Evolutionary conservation across 2,329 filamentous ascomycete genomes (phyloP).

Genomic region (Aspergillus sp.): DNA sequence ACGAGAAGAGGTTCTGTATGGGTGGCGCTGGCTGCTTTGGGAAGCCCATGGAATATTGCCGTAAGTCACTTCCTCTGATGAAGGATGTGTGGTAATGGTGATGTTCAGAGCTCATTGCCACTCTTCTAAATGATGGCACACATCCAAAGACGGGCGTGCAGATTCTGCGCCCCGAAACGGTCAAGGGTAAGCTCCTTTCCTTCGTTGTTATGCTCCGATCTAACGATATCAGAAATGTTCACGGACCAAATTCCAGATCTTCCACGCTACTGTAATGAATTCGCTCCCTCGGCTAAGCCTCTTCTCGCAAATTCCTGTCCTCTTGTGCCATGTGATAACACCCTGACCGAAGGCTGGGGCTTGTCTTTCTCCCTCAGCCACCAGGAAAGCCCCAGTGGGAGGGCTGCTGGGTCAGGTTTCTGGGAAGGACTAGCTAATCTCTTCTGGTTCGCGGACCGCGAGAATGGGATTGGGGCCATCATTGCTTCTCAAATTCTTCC

Average conservation of each 20-base stretch:
- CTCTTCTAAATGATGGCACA: slow-evolving; percentile 60
- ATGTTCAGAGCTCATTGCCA: slow-evolving; percentile 51
- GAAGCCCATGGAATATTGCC: slow-evolving; percentile 58
- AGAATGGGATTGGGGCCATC: slow-evolving; percentile 55
- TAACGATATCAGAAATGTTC: slow-evolving; percentile 49
- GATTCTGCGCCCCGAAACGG: slow-evolving; percentile 50
- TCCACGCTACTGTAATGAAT: slow-evolving; percentile 52
- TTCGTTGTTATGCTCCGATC: neutral
- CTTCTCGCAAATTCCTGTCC: slow-evolving; percentile 48
- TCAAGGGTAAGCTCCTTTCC: slow-evolving; percentile 36
- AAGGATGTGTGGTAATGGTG: neutral
- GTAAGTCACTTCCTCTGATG: slow-evolving; percentile 36
- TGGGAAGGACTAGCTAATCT: slow-evolving; percentile 58
- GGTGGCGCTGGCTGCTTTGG: slow-evolving; percentile 64
- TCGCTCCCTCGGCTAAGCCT: slow-evolving; percentile 39
- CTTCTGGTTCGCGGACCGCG: slow-evolving; percentile 59
- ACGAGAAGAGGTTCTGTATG: slow-evolving; percentile 50
- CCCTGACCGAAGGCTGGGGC: slow-evolving; percentile 62
- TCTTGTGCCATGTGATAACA: slow-evolving; percentile 50
- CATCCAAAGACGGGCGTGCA: slow-evolving; percentile 50
- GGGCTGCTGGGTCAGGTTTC: slow-evolving; percentile 46
- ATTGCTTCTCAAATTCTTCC: slow-evolving; percentile 51
- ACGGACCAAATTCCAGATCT: slow-evolving; percentile 57
- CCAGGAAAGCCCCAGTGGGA: slow-evolving; percentile 46
- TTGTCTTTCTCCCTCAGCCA: slow-evolving; percentile 52